Conservation (phyloP, 169 alveolate genomes). For the Blepharisma undulans region DNA sequence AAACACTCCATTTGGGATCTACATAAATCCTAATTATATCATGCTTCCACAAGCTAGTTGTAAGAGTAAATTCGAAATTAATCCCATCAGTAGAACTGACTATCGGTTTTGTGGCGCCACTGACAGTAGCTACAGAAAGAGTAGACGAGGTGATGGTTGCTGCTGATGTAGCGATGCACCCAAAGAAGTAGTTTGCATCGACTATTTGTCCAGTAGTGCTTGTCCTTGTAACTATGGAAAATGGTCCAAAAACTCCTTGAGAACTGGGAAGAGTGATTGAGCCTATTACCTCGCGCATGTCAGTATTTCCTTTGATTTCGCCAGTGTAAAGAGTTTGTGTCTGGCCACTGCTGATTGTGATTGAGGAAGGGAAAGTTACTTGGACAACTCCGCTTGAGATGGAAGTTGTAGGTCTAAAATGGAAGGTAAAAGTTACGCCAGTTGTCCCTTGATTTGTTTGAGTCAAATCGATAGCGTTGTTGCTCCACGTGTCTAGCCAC, state of each 20-base stretch:
- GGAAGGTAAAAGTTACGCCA: background rate
- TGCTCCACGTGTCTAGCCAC: background rate
- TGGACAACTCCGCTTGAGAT: background rate
- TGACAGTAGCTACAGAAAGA: background rate
- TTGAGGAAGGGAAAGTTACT: background rate
- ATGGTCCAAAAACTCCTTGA: conserved; percentile 7
- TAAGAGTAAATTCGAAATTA: background rate
- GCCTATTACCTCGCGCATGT: background rate
- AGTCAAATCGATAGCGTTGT: background rate
- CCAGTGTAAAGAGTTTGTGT: background rate
- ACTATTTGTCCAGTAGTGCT: background rate
- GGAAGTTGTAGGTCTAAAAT: background rate
- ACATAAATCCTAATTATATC: background rate
- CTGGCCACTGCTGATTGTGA: background rate
- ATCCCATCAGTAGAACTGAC: background rate
- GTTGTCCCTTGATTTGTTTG: background rate
- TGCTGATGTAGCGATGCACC: background rate
- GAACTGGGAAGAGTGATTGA: background rate
- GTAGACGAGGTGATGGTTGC: background rate
- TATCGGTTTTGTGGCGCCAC: background rate
- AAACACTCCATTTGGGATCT: background rate
- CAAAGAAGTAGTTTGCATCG: conserved; percentile 3
- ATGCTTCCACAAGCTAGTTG: conserved; percentile 24
- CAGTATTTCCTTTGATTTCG: background rate
- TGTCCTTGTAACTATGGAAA: background rate